These are phyloP conservation scores for Davidsoniella eucalypti DNA, from an alignment of 2,329 filamentous ascomycete genomes.

Conservation along the genomic window DNA sequence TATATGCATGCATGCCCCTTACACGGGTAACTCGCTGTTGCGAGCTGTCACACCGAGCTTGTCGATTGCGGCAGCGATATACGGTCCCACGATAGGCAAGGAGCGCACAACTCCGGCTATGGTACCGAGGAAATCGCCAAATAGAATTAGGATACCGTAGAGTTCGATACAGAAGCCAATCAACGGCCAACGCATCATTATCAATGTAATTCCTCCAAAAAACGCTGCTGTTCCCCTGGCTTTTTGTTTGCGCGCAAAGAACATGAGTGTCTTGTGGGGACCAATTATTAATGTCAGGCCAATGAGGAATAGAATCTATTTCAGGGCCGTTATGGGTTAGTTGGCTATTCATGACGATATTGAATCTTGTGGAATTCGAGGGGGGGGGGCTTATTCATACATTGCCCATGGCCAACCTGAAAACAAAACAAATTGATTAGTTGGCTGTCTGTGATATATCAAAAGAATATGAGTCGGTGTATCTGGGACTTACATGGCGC, in stretches of 20 bases:
- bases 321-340: conserved; percentile 11
- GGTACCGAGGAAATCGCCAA: conserved; percentile 91
- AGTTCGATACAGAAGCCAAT: conserved; percentile 80
- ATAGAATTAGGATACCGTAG: conserved; percentile 84
- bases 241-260: conserved; percentile 91
- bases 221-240: conserved; percentile 83
- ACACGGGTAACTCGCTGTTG: conserved; percentile 66
- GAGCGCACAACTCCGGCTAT: conserved; percentile 77
- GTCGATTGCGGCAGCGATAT: conserved; percentile 61
- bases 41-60: conserved; percentile 50
- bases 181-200: conserved; percentile 79
- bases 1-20: conserved; percentile 17
- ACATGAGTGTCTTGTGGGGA: conserved; percentile 72
- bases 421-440: background rate
- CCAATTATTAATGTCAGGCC: conserved; percentile 94
- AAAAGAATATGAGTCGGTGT: background rate
- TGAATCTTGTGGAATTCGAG: conserved; percentile 1
- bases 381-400: conserved; percentile 30
- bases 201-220: conserved; percentile 64
- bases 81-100: conserved; percentile 72
- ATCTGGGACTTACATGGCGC: conserved; percentile 56
- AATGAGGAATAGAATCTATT: conserved; percentile 88
- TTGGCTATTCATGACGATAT: conserved; percentile 8
- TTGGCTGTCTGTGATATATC: conserved; percentile 1
- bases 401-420: conserved; percentile 92